These are phyloP conservation scores for Dactylis glomerata DNA, from an alignment of 176 grass and related monocot species.

Conservation along the genomic window DNA sequence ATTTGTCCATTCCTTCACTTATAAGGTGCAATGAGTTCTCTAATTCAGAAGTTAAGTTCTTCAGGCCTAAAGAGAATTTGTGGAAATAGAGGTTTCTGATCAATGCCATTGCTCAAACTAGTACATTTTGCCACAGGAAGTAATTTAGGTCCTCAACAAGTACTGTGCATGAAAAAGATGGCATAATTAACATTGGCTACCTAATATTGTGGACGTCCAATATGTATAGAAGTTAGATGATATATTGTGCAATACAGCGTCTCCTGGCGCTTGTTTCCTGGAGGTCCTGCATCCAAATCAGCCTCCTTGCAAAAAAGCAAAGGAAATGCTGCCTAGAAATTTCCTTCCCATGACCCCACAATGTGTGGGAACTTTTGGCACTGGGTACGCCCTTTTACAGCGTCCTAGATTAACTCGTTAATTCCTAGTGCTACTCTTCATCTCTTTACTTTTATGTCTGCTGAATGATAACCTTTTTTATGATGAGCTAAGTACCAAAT, in stretches of 20 bases:
- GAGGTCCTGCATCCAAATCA: too few relatives aligned
- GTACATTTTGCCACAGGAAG: background rate
- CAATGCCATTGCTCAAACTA: background rate
- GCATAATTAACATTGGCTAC: background rate
- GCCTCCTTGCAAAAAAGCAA: too few relatives aligned
- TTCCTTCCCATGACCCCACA: too few relatives aligned
- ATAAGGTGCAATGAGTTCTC: background rate
- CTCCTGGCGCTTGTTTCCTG: too few relatives aligned
- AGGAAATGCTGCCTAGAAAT: too few relatives aligned
- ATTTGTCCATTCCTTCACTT: background rate
- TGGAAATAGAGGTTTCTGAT: background rate
- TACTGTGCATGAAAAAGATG: background rate
- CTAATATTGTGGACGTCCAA: background rate
- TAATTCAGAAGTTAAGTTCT: too few relatives aligned
- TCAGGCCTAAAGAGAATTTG: background rate
- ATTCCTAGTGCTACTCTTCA: background rate
- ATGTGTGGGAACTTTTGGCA: too few relatives aligned
- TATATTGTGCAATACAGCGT: background rate
- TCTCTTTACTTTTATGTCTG: background rate
- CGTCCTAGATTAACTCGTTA: too few relatives aligned
- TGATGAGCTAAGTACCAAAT: background rate
- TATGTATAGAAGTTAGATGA: background rate
- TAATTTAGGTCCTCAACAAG: background rate
- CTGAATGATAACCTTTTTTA: background rate
- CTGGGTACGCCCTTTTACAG: too few relatives aligned